Base-by-base conservation (phyloP, 2,329 filamentous ascomycete species). In the Ustilaginoidea virens region DNA sequence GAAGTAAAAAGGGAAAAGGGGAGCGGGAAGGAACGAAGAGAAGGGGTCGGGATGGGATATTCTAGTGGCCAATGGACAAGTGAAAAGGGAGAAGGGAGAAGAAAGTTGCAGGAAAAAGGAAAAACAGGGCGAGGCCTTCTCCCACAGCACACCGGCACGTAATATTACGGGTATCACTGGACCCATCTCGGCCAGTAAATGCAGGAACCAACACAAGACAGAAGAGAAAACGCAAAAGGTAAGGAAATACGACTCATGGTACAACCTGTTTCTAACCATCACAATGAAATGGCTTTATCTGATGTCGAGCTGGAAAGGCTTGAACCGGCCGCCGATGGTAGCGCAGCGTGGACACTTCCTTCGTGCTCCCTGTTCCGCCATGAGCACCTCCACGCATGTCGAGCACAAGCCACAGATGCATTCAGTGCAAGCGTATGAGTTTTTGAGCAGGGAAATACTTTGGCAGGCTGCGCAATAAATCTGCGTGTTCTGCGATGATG, bases 381-480 rank as follows among this genome's bases (percentile, higher is more conserved):
- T 74, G 31, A 87, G 61, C 19, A 81, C 72, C 44, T 85, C 78
- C 33, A 94, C 83, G 45, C 87, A 96, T 34, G 83, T 74, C 38
- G 77, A 73, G 52, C 90, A 96, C 28, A 96, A 68, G 11, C 86
- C 87, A 49, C 83, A 92, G 38, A 96, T 92, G 51, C 90, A 96
- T 52, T 94, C 86, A 1, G 86, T 93, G 51, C 87, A 96, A 14
- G 87, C 87, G 47, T 85, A 94, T 19, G 82, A 90, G 44, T 87
- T 80, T 44, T 74, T 77, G 16, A 96, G 60, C 8, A 76, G 60
- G 29, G 78, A 86, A 12, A 85, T 63, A 21, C 77, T 72, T 38
- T 81, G 74, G 47, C 87, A 96, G 27, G 79, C 80, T 13, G 86
- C 81, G 50, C 87, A 96, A 49, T 92, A 93, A 23, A 96, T 92